Base-by-base conservation (phyloP, 352 stramenopile genomes). In the Globisporangium sylvaticum region DNA sequence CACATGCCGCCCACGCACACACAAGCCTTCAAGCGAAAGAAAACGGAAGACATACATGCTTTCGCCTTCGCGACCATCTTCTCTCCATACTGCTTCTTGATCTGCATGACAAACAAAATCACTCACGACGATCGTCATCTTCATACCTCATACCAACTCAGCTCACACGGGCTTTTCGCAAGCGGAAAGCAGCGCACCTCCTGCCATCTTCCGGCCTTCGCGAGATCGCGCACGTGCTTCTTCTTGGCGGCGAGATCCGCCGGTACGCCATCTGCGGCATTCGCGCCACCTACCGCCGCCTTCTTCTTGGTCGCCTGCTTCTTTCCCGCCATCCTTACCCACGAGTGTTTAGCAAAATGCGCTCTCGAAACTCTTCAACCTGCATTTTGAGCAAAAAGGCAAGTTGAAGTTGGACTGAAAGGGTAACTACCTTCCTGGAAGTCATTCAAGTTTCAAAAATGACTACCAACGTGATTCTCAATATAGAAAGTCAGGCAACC, bases 21-120 rank as follows among this genome's bases (percentile, higher is more conserved):
- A n/a, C n/a, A n/a, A n/a, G n/a, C n/a, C n/a, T n/a, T n/a, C n/a
- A n/a, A n/a, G n/a, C n/a, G n/a, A n/a, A n/a, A n/a, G n/a, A n/a
- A n/a, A n/a, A n/a, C n/a, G n/a, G n/a, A n/a, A 29, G 53, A 61
- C 71, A 8, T 70, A 94, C 87, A 95, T 7, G 63, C 70, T 71
- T 81, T 91, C 1, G 85, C 83, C 59, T 90, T 89, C 10, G 27
- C 59, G 31, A 91, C 57, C 66, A 94, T 91, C 63, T 91, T 93
- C 24, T 88, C 73, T 18, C 85, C 84, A 59, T 92, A 94, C 6
- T 76, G 48, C 37, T 61, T 67, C 64, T 79, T 73, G 68, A 94
- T 92, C 84, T 95, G 29, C 52, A 9, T 29, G 20, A 5, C 42
- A 50, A 29, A 34, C 4, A 62, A 5, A 52, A 12, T 3, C 18